These are phyloP conservation scores for Umbelopsis vinacea DNA, from an alignment of 192 early-diverging fungal species.

Conservation along the genomic window DNA sequence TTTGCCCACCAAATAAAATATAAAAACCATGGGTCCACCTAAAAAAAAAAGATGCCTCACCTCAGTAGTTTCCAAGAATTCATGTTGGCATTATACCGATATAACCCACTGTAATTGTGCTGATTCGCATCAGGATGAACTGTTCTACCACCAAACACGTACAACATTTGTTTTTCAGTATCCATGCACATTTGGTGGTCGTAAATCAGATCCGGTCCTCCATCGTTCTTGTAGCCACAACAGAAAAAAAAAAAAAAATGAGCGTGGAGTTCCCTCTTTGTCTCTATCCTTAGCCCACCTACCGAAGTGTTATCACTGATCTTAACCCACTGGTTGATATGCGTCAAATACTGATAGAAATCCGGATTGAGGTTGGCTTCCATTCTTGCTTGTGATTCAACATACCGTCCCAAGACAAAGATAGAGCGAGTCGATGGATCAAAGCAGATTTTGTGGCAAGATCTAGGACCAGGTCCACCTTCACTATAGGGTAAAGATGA, in stretches of 20 bases:
- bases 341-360: slow-evolving; percentile 88
- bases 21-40: no score
- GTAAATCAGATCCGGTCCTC: slow-evolving; percentile 88
- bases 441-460: slow-evolving; percentile 93
- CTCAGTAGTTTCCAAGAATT: slow-evolving; percentile 79
- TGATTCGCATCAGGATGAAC: slow-evolving; percentile 67
- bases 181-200: slow-evolving; percentile 97
- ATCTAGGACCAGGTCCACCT: slow-evolving; percentile 85
- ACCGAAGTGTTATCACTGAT: slow-evolving; percentile 81
- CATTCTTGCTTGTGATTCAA: slow-evolving; percentile 74
- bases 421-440: slow-evolving; percentile 74
- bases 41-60: slow-evolving; percentile 21
- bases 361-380: slow-evolving; percentile 78
- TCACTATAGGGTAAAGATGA: slow-evolving; percentile 51
- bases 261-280: no score
- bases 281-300: slow-evolving; percentile 15
- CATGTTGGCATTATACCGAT: slow-evolving; percentile 71
- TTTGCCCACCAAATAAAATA: neutral
- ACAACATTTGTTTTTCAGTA: slow-evolving; percentile 65
- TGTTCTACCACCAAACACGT: slow-evolving; percentile 90
- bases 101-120: slow-evolving; percentile 86
- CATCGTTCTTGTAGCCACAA: slow-evolving; percentile 55
- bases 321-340: slow-evolving; percentile 66
- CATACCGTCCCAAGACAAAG: slow-evolving; percentile 89
- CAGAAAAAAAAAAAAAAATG: neutral